These are phyloP conservation scores for Mercurialis annua DNA, from an alignment of 345 rosid species.

Conservation along the genomic window DNA sequence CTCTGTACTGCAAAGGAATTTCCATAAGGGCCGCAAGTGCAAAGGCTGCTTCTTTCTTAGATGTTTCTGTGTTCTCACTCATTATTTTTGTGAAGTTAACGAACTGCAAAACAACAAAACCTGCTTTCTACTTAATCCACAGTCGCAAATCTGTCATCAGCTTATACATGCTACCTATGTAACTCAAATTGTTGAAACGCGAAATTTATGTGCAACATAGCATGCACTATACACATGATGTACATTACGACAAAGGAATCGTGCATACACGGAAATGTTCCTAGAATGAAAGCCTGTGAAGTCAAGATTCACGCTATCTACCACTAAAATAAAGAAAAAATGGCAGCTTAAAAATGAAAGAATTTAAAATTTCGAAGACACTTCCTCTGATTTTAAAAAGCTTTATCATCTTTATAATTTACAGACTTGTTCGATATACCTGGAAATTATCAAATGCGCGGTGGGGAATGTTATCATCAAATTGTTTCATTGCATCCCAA, in stretches of 20 bases:
- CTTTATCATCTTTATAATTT: background rate
- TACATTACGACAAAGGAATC: too few species aligned
- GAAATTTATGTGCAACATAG: too few species aligned
- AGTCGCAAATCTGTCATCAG: background rate
- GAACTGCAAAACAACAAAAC: conserved; percentile 39
- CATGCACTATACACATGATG: background rate
- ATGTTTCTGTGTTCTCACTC: conserved; percentile 55
- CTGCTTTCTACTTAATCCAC: background rate
- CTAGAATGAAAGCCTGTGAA: background rate
- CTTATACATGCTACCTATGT: background rate
- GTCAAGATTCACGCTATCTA: background rate
- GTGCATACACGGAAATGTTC: background rate
- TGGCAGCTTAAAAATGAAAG: too few species aligned
- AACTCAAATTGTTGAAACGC: too few species aligned
- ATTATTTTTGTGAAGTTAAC: conserved; percentile 87
- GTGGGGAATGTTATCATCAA: conserved; percentile 87
- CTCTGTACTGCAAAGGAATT: conserved; percentile 83
- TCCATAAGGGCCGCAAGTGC: conserved; percentile 99
- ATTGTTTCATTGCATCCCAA: conserved; percentile 86
- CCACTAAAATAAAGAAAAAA: background rate
- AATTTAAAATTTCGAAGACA: too few species aligned
- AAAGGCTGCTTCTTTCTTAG: conserved; percentile 78
- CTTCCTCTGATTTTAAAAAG: background rate
- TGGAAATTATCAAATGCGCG: conserved; percentile 93
- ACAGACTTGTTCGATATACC: conserved; percentile 36